These are phyloP conservation scores for Chaetomiaceae sp. DNA, from an alignment of 2,329 filamentous ascomycete genomes.

Conservation along the genomic window DNA sequence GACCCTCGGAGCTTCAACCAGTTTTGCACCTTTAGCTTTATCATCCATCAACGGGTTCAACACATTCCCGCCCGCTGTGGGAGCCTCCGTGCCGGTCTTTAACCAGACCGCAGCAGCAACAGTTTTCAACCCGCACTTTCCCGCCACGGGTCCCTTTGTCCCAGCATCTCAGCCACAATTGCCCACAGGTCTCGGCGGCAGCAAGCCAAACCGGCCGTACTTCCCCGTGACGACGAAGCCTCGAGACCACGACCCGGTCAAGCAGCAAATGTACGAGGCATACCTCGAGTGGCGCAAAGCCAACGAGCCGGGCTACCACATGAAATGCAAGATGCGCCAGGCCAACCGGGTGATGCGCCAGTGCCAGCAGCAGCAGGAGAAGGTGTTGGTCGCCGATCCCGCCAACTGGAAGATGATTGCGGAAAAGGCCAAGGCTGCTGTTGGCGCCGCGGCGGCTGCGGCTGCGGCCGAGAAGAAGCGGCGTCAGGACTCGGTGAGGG, in stretches of 20 bases:
- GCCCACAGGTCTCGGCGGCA: neutral
- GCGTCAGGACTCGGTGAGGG: constrained; percentile 13
- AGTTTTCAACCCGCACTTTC: neutral
- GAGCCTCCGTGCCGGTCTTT: neutral
- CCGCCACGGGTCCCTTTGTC: neutral
- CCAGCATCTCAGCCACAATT: neutral
- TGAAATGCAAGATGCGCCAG: constrained; percentile 43
- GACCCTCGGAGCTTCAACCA: neutral
- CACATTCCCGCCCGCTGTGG: constrained; percentile 12
- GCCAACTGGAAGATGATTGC: constrained; percentile 21
- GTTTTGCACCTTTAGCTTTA: neutral
- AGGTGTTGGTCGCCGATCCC: neutral
- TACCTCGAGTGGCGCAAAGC: constrained; percentile 48
- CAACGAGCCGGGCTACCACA: constrained; percentile 45
- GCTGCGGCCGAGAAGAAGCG: constrained; percentile 18
- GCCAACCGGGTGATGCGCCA: constrained; percentile 30
- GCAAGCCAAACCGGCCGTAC: constrained; percentile 16
- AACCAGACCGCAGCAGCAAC: neutral
- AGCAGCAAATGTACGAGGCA: constrained; percentile 45
- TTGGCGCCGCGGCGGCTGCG: constrained; percentile 16
- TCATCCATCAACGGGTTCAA: constrained; percentile 5
- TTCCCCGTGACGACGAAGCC: constrained; percentile 37
- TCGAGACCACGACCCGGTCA: constrained; percentile 36
- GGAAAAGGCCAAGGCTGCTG: constrained; percentile 24
- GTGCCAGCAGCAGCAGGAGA: neutral